Evolutionary conservation across 768 basidiomycete genomes (phyloP), one percentile per base, ranked within the genome.

Genomic region (Agrocybe praecox): DNA sequence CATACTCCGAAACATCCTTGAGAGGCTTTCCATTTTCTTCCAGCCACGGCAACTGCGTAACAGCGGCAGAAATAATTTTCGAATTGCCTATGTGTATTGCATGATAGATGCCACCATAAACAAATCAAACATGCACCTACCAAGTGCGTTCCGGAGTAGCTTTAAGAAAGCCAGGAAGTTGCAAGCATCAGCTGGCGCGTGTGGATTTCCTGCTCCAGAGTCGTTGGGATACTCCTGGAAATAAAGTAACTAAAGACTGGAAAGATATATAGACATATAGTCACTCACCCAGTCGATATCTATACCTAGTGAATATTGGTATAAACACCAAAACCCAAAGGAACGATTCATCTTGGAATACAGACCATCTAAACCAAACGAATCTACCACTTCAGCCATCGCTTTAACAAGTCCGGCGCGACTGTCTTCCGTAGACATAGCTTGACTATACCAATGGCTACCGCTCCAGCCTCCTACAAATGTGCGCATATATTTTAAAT

Each of bases 31-130:
- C 87, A 60, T 87, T 80, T 2, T 79, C 59, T 6, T 82, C 89
- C 0, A 83, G 73, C 78, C 87, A 92, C 1, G 89, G 85, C 53
- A 83, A 76, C 52, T 87, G 84, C 22, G 86, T 79, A 6, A 88
- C 86, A 18, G 88, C 88, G 2, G 86, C 81, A n/a, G 87, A 85
- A 57, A 91, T 86, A 52, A 88, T 80, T 59, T 85, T 88, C n/a
- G 78, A 77, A 5, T 74, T 61, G 12, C 80, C 77, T 79, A 51
- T 18, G 9, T 15, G 33, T 24, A 40, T 32, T 10, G 17, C 18
- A 36, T 53, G 29, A 40, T 26, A 26, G 23, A 15, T 21, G 22
- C 11, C 26, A 9, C 12, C 10, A n/a, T 22, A 26, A 42, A 18
- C 23, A 4, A 24, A 15, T 19, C n/a, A 5, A 32, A 6, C 11